A percentile compares a stretch with the other conserved stretches of the same genome.
Conservation (phyloP, 441 rosid species). For the Jatropha podagrica region DNA sequence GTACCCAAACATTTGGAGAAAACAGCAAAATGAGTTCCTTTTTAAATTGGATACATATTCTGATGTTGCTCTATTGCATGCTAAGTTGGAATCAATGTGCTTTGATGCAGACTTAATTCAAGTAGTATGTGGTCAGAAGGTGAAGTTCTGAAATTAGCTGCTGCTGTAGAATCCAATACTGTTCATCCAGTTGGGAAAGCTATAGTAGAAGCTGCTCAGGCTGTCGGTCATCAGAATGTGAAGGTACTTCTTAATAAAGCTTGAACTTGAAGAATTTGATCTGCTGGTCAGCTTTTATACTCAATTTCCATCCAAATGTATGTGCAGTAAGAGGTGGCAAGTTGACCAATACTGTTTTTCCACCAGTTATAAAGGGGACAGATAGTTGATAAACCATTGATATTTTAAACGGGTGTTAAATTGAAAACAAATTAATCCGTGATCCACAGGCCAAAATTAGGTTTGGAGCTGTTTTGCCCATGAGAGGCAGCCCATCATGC, state of each 20-base stretch:
- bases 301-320: not conserved
- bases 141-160: slow-evolving; percentile 83
- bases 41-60: not conserved
- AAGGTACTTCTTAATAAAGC: slow-evolving; percentile 45
- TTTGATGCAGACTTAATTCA: slow-evolving; percentile 50
- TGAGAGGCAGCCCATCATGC: no score
- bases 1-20: not conserved
- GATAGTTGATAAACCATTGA: no score
- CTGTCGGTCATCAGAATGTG: slow-evolving; percentile 43
- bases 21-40: not conserved
- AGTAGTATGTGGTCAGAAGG: slow-evolving; percentile 48
- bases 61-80: slow-evolving; percentile 11
- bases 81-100: slow-evolving; percentile 16
- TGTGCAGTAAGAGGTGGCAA: not conserved
- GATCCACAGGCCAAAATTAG: no score
- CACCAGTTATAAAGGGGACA: no score
- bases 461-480: no score
- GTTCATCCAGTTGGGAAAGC: slow-evolving; percentile 97
- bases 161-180: slow-evolving; percentile 90
- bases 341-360: no score
- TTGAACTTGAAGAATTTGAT: not conserved
- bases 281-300: slow-evolving; percentile 6
- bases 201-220: slow-evolving; percentile 75
- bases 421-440: no score
- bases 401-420: no score